Evolutionary conservation across 1,139 yeast species (phyloP).

Genomic region (Nadsonia commutata): DNA sequence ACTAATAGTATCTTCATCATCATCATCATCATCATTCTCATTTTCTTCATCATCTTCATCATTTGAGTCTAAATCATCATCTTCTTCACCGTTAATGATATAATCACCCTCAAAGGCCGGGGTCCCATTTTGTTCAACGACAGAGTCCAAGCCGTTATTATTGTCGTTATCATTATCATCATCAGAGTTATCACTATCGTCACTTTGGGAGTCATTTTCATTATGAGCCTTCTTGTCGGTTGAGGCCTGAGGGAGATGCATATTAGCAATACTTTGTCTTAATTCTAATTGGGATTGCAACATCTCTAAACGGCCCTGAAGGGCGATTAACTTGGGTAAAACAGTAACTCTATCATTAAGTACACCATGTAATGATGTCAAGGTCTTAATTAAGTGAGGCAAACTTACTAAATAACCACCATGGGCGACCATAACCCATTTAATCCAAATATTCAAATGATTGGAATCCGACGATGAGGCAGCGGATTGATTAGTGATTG

Average conservation of each 20-base stretch:
- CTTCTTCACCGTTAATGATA: slow-evolving; percentile 29
- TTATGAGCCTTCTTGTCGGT: slow-evolving; percentile 30
- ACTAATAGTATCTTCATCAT: slow-evolving; percentile 11
- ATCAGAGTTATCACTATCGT: slow-evolving; percentile 24
- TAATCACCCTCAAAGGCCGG: slow-evolving; percentile 36
- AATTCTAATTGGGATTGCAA: slow-evolving; percentile 56
- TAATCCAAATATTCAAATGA: slow-evolving; percentile 74
- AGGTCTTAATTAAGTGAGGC: slow-evolving; percentile 51
- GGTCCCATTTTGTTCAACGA: too few species aligned
- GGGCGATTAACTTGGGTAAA: slow-evolving; percentile 62
- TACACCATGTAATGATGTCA: slow-evolving; percentile 67
- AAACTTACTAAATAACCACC: slow-evolving; percentile 67
- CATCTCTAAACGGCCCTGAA: slow-evolving; percentile 70
- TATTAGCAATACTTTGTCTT: slow-evolving; percentile 38
- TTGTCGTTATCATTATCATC: slow-evolving; percentile 22
- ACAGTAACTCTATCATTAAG: slow-evolving; percentile 60
- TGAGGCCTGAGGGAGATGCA: slow-evolving; percentile 23
- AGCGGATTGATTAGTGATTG: too few species aligned
- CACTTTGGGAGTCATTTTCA: slow-evolving; percentile 16
- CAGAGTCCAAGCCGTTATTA: slow-evolving; percentile 31
- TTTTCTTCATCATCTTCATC: slow-evolving; percentile 23
- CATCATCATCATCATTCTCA: slow-evolving; percentile 18
- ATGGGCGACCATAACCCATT: slow-evolving; percentile 83
- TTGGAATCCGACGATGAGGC: slow-evolving; percentile 56
- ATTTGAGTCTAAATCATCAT: slow-evolving; percentile 27